Base-by-base conservation (phyloP, 1,284 basidiomycete species). In the Pseudozyma flocculosa region DNA sequence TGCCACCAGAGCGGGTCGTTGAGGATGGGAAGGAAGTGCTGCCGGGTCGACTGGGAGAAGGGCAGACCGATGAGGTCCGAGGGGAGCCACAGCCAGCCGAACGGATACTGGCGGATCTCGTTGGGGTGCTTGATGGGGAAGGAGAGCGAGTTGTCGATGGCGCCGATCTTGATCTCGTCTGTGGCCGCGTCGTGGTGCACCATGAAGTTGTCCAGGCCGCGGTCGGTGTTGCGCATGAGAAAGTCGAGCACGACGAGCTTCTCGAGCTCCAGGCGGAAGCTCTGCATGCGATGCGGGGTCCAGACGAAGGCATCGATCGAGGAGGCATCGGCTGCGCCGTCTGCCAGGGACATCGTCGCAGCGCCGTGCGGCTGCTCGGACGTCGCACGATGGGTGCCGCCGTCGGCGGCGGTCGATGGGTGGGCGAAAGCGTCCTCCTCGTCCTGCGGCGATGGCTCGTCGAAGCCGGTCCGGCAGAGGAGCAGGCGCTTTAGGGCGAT, bases 101-200 rank as follows among this genome's bases (percentile, higher is more conserved):
- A 94, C 0, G 90, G 90, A 73, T 90, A 93, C 21, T 87, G 87
- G 34, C 92, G 84, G 87, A 90, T 92, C 22, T 91, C 91, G 60
- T 86, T 85, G 0, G 91, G 92, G 71, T 93, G 79, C 41, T 78
- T 71, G 52, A 80, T 78, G 2, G 80, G 92, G 73, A 93, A 95
- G 0, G 89, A 90, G 23, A 95, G 83, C 0, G 89, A 92, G 75
- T 94, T 94, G 75, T 94, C 92, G 57, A 94, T 94, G 11, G 92
- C 92, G 8, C 73, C 75, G 87, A 73, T 88, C 85, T 55, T 88
- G 85, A 46, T 85, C 85, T 48, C 83, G 80, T 90, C 89, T 3
- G 87, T 36, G 86, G 88, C 47, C 87, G 85, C 68, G 88, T 89
- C 54, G 62, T 69, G 56, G 43, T 65, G 61, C 50, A 79, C 61